Base-by-base conservation (phyloP, 129 eudicot species). In the Helichrysum umbraculigerum region DNA sequence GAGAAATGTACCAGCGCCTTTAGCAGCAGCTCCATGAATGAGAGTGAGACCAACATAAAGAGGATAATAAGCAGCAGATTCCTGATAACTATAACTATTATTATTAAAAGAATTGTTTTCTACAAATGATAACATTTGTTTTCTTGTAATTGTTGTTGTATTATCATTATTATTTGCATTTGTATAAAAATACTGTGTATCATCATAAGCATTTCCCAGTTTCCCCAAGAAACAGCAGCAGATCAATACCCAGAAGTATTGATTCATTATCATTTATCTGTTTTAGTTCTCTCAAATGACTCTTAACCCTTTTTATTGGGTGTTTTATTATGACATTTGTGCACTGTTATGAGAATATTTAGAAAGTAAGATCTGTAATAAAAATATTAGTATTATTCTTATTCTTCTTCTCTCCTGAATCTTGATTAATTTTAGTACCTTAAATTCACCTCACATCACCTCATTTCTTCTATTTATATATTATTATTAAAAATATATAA, bases 21-120 rank as follows among this genome's bases (percentile, higher is more conserved):
- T 85, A 30, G 90, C 77, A 78, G 85, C 90, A 87, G 97, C 97
- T 78, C 96, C 96, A 15, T 50, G 85, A 83, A 91, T 81, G 41
- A 91, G 89, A 70, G 96, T 87, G 25, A 89, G 83, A 66, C 85
- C 86, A 73, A 91, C 92, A 87, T 86, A 81, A 32, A 89, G 83
- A 59, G 87, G 89, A 52, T 80, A 64, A 62, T 84, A 81, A 51
- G 33, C 81, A 73, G 83, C 81, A 35, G 85, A 83, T 34, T 74
- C 34, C n/a, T 58, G 47, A 66, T n/a, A 71, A 79, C 71, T 85
- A 41, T 9, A n/a, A n/a, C n/a, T 20, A 61, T 28, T 59, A 59
- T 9, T 25, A 16, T 57, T 7, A 9, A 6, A 57, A 56, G 86
- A 60, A 19, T 56, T 76, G 33, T 91, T 79, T 70, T 86, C 91